A percentile compares a stretch with the other conserved stretches of the same genome.
Evolutionary conservation across 495 filamentous ascomycete species (phyloP).

Genomic region (Neurospora sp.): DNA sequence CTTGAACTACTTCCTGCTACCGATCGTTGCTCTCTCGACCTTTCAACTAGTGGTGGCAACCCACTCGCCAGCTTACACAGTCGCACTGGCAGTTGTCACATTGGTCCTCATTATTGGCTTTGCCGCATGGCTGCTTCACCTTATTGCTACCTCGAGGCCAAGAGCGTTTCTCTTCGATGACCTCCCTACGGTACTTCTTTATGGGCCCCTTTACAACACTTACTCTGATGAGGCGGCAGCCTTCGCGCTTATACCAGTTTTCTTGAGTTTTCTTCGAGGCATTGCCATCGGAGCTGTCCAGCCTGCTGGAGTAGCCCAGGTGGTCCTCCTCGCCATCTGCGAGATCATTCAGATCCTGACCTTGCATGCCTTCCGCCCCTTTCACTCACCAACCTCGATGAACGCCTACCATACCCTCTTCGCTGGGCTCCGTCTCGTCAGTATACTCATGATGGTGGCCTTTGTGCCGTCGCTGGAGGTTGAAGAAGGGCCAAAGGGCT

Average conservation of each 20-base stretch:
- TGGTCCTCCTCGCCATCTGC: conserved; percentile 84
- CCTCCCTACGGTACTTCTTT: conserved; percentile 76
- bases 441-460: conserved; percentile 71
- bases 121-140: conserved; percentile 64
- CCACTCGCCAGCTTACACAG: conserved; percentile 53
- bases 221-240: conserved; percentile 79
- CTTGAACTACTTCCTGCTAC: conserved; percentile 84
- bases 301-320: conserved; percentile 82
- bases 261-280: conserved; percentile 75
- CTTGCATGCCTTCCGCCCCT: conserved; percentile 80
- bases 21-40: conserved; percentile 72
- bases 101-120: conserved; percentile 61
- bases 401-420: conserved; percentile 88
- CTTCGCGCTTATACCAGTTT: conserved; percentile 76
- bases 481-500: conserved; percentile 67
- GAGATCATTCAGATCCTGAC: conserved; percentile 87
- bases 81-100: conserved; percentile 62
- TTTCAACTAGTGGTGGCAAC: conserved; percentile 80
- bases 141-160: conserved; percentile 72
- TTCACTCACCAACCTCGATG: conserved; percentile 90
- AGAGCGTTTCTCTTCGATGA: conserved; percentile 85
- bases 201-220: conserved; percentile 96
- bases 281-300: conserved; percentile 88
- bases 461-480: conserved; percentile 78
- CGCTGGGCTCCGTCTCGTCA: conserved; percentile 62